Conservation (phyloP, 768 basidiomycete species). For the Tephrocybe sp. region DNA sequence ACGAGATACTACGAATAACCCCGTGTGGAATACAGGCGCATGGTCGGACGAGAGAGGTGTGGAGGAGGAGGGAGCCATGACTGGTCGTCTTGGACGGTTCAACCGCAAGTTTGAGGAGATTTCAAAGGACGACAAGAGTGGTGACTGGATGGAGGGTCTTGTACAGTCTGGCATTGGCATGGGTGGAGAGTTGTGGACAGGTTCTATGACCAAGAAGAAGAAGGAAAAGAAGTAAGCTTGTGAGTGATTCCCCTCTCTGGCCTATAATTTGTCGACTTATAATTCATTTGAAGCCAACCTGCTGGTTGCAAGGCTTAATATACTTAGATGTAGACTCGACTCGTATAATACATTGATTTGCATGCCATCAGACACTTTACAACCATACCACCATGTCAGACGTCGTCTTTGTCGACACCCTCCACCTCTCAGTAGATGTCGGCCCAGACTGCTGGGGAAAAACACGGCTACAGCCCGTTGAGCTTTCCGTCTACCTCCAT, state of each 20-base stretch:
- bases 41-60: slow-evolving; percentile 47
- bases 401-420: slow-evolving; percentile 40
- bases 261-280: neutral
- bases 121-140: slow-evolving; percentile 28
- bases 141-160: slow-evolving; percentile 33
- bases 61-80: slow-evolving; percentile 68
- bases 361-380: neutral
- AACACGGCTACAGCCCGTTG: slow-evolving; percentile 45
- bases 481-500: slow-evolving; percentile 48
- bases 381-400: slow-evolving; percentile 25
- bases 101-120: slow-evolving; percentile 65
- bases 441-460: slow-evolving; percentile 54
- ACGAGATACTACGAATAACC: slow-evolving; percentile 86
- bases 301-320: no score
- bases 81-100: slow-evolving; percentile 81
- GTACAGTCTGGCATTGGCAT: slow-evolving; percentile 11
- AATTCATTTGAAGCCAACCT: neutral
- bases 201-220: slow-evolving; percentile 7
- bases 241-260: neutral
- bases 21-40: slow-evolving; percentile 75
- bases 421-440: slow-evolving; percentile 38
- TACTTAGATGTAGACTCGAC: no score
- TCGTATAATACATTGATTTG: no score
- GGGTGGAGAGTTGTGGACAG: slow-evolving; percentile 12
- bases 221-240: slow-evolving; percentile 8